Base-by-base conservation (phyloP, 768 basidiomycete genomes). In the Auriculariales sp. region DNA sequence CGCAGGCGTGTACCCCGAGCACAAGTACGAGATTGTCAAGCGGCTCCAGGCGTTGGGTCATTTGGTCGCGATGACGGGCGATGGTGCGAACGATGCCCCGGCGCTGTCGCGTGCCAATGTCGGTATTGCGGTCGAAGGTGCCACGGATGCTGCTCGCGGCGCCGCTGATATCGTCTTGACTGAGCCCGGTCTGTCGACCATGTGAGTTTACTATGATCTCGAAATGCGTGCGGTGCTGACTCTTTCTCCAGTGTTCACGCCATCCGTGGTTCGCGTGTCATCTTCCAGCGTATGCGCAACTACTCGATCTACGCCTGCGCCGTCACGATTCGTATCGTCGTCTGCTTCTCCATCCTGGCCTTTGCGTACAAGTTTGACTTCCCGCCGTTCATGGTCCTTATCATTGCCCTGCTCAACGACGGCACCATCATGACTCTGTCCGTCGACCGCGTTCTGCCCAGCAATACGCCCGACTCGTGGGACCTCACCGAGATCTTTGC, bases 21-120 rank as follows among this genome's bases (percentile, higher is more conserved):
- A 95, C 85, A 97, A 97, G 77, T 98, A 94, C 64, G 94, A 98
- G 68, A 98, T 98, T 54, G 94, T 98, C 71, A 95, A 94, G 73
- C 88, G 93, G 57, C 81, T 98, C 49, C 94, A 98, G 64, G 89
- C 81, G 63, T 83, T 97, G 53, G 94, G 92, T 46, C 92, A 95
- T 67, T 69, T 95, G 53, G 90, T 87, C 66, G 94, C 94, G 52
- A 98, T 98, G 94, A 98, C 94, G 64, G 94, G 94, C 76, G 94
- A 97, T 61, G 94, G 94, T 77, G 94, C 94, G 62, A 98, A 97
- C 65, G 93, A 98, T 56, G 94, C 94, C 50, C 94, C 94, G 49
- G 94, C 94, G 61, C 75, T 98, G 33, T 94, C 93, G 53, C 89
- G 93, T 63, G 94, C 93, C 65, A 98, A 98, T 65, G 94, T 98